Evolutionary conservation across 768 basidiomycete genomes (phyloP).

Genomic region (Coprinellus micaceus): DNA sequence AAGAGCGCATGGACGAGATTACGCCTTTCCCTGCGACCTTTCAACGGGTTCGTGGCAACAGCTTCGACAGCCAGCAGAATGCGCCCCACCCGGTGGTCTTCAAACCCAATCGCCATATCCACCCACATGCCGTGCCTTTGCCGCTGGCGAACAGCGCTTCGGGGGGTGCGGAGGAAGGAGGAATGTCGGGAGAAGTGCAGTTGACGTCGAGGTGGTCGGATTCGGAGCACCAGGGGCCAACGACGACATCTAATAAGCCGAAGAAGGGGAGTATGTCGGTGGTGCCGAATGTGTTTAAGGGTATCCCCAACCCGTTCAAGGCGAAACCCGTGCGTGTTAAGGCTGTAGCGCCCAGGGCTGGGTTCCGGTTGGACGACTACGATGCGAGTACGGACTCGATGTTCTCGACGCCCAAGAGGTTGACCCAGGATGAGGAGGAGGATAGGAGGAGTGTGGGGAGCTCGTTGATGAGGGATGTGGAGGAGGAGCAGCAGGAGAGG

Average conservation of each 20-base stretch:
- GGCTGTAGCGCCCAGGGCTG: slow-evolving; percentile 2
- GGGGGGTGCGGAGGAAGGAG: neutral
- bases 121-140: neutral
- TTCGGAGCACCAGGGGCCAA: neutral
- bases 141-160: neutral
- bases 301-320: slow-evolving; percentile 4
- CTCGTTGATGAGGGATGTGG: neutral
- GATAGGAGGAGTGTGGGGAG: neutral
- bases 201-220: slow-evolving; percentile 9
- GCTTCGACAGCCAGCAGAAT: neutral
- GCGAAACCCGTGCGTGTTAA: slow-evolving; percentile 1
- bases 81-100: neutral
- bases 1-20: neutral
- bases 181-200: neutral
- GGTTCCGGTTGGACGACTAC: slow-evolving; percentile 8
- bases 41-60: neutral
- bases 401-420: neutral
- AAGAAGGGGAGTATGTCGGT: neutral
- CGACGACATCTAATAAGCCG: neutral
- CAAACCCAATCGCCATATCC: neutral
- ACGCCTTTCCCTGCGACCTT: neutral
- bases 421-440: too few relatives aligned
- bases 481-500: neutral
- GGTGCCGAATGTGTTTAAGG: neutral
- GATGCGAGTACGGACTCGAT: neutral